Evolutionary conservation across 2,329 filamentous ascomycete genomes (phyloP), one percentile per base, ranked within the genome.

Genomic region (Xylariaceae sp.): DNA sequence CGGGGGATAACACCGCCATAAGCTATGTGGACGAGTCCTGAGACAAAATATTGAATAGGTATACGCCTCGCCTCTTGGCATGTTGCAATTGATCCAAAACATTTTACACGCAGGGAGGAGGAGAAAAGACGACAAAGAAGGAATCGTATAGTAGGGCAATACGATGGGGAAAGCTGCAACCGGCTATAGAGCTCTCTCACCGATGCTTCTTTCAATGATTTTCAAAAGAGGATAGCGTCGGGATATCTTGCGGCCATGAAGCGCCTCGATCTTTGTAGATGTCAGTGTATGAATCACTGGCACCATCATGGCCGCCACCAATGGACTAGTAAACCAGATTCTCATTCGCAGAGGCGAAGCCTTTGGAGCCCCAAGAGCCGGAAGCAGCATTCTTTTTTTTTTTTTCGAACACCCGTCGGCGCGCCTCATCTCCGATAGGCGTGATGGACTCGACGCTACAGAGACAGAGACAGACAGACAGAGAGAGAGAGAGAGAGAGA

Each of bases 301-400:
- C 35, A 37, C 35, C 3, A 37, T 37, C 35, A 6, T 37, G 8
- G 35, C 35, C 3, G 35, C 8, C 35, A 11, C 35, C 35, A 11
- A 7, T 19, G 19, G 35, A 37, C 8, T 37, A 37, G 12, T 7
- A 3, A 50, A 47, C 50, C 42, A 50, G 39, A 12, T 9, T 8
- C n/a, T 53, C 29, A 51, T 54, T 39, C 19, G 26, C 11, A 31
- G 30, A 45, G 35, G 42, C 19, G 32, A 50, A 30, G 39, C 30
- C 4, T 31, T 46, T 37, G 19, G 43, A 27, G 12, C 1, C 19
- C 19, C 19, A 19, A 19, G 19, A 19, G 19, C 19, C 19, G 47
- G n/a, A n/a, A 4, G 6, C 41, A 39, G 4, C 43, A 52, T 56
- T 54, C 51, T 56, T 56, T 51, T 54, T 56, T 54, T 56, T 56